Evolutionary conservation across 1,284 basidiomycete genomes (phyloP).

Genomic region (Puccinia hordei): DNA sequence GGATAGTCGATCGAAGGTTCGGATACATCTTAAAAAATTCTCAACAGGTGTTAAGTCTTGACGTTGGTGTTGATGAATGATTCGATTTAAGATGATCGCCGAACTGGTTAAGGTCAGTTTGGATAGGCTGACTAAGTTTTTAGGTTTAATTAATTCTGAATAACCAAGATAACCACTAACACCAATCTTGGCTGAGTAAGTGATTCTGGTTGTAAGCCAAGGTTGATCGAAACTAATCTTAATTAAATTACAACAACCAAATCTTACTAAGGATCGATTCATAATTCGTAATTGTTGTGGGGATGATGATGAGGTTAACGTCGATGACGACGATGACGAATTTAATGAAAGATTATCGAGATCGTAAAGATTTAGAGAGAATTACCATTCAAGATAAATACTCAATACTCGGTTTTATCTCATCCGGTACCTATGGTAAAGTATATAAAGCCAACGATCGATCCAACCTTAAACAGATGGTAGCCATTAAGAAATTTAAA

Average conservation of each 20-base stretch:
- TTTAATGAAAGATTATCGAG: conserved; percentile 34
- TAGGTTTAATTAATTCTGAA: background rate
- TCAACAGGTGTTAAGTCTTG: too few relatives aligned
- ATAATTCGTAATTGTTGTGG: too few relatives aligned
- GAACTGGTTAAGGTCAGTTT: conserved; percentile 1
- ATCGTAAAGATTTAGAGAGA: conserved; percentile 1
- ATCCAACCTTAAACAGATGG: conserved; percentile 64
- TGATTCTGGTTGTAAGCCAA: background rate
- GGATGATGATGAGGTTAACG: too few relatives aligned
- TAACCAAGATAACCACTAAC: background rate
- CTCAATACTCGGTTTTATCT: conserved; percentile 92
- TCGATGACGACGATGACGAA: conserved; percentile 4
- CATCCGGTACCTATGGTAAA: conserved; percentile 93
- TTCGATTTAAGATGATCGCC: conserved; percentile 7
- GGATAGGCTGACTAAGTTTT: background rate
- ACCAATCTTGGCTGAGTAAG: too few relatives aligned
- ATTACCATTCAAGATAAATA: conserved; percentile 62
- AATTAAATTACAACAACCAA: too few relatives aligned
- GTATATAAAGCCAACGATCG: conserved; percentile 81
- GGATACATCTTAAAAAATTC: too few relatives aligned
- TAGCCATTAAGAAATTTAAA: conserved; percentile 99
- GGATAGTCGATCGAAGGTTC: conserved; percentile 40
- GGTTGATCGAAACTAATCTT: background rate
- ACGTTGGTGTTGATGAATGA: background rate
- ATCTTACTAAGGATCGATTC: too few relatives aligned